These are phyloP conservation scores for Colletotrichum phormii DNA, from an alignment of 2,329 filamentous ascomycete genomes.

Conservation along the genomic window DNA sequence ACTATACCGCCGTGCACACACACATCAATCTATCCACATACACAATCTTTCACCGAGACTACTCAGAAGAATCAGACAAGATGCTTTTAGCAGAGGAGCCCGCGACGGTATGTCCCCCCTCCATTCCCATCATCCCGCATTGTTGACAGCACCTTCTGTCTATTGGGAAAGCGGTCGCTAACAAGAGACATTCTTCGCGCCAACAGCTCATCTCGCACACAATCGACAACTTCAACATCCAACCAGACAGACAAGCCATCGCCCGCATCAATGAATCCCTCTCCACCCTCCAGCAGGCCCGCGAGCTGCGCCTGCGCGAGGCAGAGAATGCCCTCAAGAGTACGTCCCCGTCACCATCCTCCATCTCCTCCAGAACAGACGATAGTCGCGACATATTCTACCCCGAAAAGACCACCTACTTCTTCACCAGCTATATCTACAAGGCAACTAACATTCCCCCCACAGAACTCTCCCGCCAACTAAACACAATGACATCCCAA, in stretches of 20 bases:
- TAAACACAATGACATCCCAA: slow-evolving; percentile 79
- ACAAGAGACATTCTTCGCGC: slow-evolving; percentile 18
- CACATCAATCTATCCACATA: neutral
- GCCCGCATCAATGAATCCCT: slow-evolving; percentile 87
- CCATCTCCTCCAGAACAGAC: neutral
- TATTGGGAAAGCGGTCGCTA: neutral
- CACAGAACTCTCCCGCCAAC: slow-evolving; percentile 75
- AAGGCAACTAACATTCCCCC: neutral
- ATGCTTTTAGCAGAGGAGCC: slow-evolving; percentile 98
- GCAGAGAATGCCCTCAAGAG: slow-evolving; percentile 75
- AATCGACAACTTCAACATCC: slow-evolving; percentile 94
- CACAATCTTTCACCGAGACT: neutral
- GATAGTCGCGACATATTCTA: neutral
- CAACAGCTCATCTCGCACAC: slow-evolving; percentile 88
- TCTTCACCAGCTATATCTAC: no score
- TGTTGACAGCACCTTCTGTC: neutral
- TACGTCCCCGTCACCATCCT: slow-evolving; percentile 40
- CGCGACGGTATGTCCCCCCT: slow-evolving; percentile 70
- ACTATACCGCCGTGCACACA: neutral
- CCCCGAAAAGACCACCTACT: slow-evolving; percentile 10
- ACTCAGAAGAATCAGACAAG: slow-evolving; percentile 50
- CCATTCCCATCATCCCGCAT: neutral
- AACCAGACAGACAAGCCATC: slow-evolving; percentile 86
- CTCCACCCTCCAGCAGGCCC: slow-evolving; percentile 84
- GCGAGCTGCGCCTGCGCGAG: slow-evolving; percentile 80